phyloP scores from a whole-genome alignment of 257 asterid genomes.

The Cinchona pubescens region DNA sequence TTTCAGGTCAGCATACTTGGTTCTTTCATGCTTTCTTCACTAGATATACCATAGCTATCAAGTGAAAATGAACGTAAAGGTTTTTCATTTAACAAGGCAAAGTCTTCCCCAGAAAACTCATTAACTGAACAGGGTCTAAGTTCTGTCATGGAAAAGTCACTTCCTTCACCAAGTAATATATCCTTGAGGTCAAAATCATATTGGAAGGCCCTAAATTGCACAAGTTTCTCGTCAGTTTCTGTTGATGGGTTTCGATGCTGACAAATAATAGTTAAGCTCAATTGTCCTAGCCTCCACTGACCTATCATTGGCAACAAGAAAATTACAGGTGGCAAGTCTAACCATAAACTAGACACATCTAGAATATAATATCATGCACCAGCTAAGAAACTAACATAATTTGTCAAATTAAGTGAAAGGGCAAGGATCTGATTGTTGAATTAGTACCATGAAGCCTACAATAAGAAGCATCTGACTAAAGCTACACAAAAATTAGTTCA shows the following conservation, averaged over 20 bases:
- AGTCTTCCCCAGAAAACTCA: conserved; percentile 40
- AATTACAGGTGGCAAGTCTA: background rate
- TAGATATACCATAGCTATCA: conserved; percentile 26
- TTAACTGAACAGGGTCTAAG: conserved; percentile 53
- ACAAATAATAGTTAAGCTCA: conserved; percentile 42
- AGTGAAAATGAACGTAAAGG: conserved; percentile 21
- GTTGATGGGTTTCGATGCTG: conserved; percentile 21
- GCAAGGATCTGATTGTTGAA: conserved; percentile 4
- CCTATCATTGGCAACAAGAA: conserved; percentile 39
- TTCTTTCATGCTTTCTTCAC: conserved; percentile 80
- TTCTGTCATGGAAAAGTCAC: conserved; percentile 68
- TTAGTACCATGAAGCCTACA: background rate
- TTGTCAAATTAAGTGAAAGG: background rate
- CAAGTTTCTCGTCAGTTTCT: conserved; percentile 31
- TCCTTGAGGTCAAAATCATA: conserved; percentile 60
- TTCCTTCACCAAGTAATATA: conserved; percentile 66
- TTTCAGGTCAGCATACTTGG: conserved; percentile 65
- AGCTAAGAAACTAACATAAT: background rate
- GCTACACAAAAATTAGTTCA: background rate
- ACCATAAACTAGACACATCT: background rate
- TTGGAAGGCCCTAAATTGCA: conserved; percentile 27
- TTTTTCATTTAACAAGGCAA: conserved; percentile 14
- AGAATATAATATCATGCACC: background rate
- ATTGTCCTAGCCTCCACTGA: conserved; percentile 74
- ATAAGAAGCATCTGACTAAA: background rate